Evolutionary conservation across 768 basidiomycete genomes (phyloP).

Genomic region (Termitomyces heimii): DNA sequence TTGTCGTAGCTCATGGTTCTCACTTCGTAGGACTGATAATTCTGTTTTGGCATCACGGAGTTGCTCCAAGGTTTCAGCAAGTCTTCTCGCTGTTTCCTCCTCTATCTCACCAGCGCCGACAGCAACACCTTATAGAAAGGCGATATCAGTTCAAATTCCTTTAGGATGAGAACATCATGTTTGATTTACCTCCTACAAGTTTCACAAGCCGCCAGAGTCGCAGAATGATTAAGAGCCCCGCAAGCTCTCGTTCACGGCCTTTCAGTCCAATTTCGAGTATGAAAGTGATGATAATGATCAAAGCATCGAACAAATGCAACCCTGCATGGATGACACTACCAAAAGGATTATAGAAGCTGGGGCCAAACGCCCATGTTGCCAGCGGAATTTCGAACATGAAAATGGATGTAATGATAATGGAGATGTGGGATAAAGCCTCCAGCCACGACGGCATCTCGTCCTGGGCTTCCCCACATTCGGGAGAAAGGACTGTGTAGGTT

Average conservation of each 20-base stretch:
- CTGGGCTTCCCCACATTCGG: conserved; percentile 32
- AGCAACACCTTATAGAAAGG: conserved; percentile 49
- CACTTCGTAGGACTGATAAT: conserved; percentile 38
- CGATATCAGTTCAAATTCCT: background rate
- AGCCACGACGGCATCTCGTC: conserved; percentile 56
- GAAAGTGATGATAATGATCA: conserved; percentile 69
- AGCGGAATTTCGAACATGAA: conserved; percentile 79
- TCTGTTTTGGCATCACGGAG: conserved; percentile 39
- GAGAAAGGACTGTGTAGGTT: conserved; percentile 56
- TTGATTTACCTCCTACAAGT: conserved; percentile 45
- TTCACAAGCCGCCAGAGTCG: conserved; percentile 82
- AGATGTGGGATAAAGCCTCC: conserved; percentile 52
- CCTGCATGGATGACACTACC: conserved; percentile 44
- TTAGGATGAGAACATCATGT: background rate
- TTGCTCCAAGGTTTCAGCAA: conserved; percentile 42
- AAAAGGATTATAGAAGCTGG: conserved; percentile 57
- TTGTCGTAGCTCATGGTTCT: conserved; percentile 48
- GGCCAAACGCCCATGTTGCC: conserved; percentile 60
- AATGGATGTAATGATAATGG: conserved; percentile 61
- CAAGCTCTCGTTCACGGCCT: conserved; percentile 67
- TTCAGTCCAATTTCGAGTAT: conserved; percentile 62
- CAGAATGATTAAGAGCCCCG: conserved; percentile 61
- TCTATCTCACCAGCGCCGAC: conserved; percentile 69
- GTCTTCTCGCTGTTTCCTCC: conserved; percentile 44
- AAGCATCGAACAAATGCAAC: conserved; percentile 71